These are phyloP conservation scores for Fusarium duplospermum DNA, from an alignment of 2,329 filamentous ascomycete species.

Conservation along the genomic window DNA sequence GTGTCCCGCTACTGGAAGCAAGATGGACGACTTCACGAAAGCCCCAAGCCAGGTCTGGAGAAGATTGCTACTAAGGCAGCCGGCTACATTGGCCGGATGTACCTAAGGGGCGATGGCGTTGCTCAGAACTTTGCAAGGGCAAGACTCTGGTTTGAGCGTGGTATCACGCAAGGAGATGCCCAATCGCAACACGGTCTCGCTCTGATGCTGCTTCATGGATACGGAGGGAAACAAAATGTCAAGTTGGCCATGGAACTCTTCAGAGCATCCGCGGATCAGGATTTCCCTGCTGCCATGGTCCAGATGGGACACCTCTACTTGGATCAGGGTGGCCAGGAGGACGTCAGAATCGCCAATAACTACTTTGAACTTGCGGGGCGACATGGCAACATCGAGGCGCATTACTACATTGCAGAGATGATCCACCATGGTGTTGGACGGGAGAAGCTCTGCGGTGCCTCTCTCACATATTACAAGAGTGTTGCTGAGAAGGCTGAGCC, in stretches of 20 bases:
- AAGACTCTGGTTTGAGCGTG: conserved; percentile 84
- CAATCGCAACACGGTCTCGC: conserved; percentile 88
- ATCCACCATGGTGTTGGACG: conserved; percentile 82
- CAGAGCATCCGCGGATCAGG: conserved; percentile 82
- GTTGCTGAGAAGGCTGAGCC: conserved; percentile 80
- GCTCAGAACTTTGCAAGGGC: conserved; percentile 82
- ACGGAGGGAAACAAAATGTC: conserved; percentile 77
- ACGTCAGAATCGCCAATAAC: conserved; percentile 80
- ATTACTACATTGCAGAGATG: conserved; percentile 93
- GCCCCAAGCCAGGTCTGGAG: conserved; percentile 76
- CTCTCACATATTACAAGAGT: conserved; percentile 84
- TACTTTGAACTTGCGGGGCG: conserved; percentile 90
- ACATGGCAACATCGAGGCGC: conserved; percentile 87
- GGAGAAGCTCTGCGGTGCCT: conserved; percentile 81
- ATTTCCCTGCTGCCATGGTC: conserved; percentile 83
- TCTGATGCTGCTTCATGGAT: conserved; percentile 83
- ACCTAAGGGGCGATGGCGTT: conserved; percentile 86
- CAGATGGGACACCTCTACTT: conserved; percentile 86
- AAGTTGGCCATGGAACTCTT: conserved; percentile 80
- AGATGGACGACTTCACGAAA: conserved; percentile 79
- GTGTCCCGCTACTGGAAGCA: conserved; percentile 84
- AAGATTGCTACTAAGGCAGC: conserved; percentile 86
- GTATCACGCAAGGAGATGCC: conserved; percentile 78
- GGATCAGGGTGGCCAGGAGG: conserved; percentile 78
- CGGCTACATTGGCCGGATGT: conserved; percentile 90